Percentiles rank a stretch among this genome's conserved stretches.
These are phyloP conservation scores for Nephelium lappaceum DNA, from an alignment of 345 rosid genomes.

Conservation along the genomic window DNA sequence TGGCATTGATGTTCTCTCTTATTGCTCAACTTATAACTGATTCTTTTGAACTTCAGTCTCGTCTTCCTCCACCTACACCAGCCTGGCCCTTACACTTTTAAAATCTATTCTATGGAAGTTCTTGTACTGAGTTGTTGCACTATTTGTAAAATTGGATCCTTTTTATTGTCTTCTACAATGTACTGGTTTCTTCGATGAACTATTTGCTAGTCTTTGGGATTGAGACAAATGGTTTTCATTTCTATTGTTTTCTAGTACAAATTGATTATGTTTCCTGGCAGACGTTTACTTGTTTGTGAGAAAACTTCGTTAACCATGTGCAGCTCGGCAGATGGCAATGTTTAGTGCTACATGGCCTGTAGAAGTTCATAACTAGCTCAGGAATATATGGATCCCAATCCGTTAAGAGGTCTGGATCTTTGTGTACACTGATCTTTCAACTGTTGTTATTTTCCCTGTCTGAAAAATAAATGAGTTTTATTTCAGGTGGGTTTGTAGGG, in stretches of 20 bases:
- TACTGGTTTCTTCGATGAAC: background rate
- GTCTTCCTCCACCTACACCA: background rate
- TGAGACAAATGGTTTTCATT: background rate
- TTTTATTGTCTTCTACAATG: background rate
- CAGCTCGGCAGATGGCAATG: slow-evolving; percentile 97
- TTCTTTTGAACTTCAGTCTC: background rate
- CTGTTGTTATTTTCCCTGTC: slow-evolving; percentile 3
- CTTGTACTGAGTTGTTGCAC: background rate
- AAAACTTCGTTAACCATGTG: slow-evolving; percentile 11
- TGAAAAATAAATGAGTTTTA: slow-evolving; percentile 1
- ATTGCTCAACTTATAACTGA: background rate
- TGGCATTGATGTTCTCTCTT: slow-evolving; percentile 12
- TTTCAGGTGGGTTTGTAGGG: slow-evolving; percentile 91
- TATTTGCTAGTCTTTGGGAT: background rate
- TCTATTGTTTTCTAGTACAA: background rate
- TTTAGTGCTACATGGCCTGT: slow-evolving; percentile 98
- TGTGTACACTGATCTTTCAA: slow-evolving; percentile 6
- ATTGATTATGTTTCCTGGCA: background rate
- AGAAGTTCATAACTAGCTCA: slow-evolving; percentile 85
- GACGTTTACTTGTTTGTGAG: background rate
- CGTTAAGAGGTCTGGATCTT: slow-evolving; percentile 72
- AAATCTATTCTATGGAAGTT: background rate
- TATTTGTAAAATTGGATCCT: background rate
- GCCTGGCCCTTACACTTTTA: background rate
- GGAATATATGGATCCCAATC: slow-evolving; percentile 92